Evolutionary conservation across 2,329 filamentous ascomycete genomes (phyloP), one percentile per base, ranked within the genome.

Genomic region (Rhinocladiella mackenziei): DNA sequence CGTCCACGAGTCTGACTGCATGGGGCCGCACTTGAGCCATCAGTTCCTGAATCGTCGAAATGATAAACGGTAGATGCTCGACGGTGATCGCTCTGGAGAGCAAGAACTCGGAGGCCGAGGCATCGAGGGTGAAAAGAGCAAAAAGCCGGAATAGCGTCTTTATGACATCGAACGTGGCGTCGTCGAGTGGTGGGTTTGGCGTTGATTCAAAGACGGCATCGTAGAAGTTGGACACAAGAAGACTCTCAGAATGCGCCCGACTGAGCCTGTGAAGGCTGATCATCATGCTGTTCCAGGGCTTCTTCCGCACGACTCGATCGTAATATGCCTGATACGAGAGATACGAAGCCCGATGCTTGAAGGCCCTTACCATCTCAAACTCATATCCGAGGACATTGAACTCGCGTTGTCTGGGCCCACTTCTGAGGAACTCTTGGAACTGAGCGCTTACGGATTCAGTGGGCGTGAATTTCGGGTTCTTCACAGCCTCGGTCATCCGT

Each of bases 1-100:
- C 62, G 54, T 76, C 73, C 5, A 77, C 73, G 6, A 77, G 53
- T 15, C 65, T 65, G 1, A 77, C 72, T 1, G 73, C 73, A 55
- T 76, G 73, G 1, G 73, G 73, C 13, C 73, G 59, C 15, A 76
- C 63, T 22, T 65, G 56, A 1, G 62, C 53, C 73, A 77, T 76
- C 8, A 75, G 55, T 1, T 68, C 60, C 40, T 73, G 63, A 2
- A 77, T 64, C 2, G 56, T 56, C 4, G 63, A 57, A 0, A 67
- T 64, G 1, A 76, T 55, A 3, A 41, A 29, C 39, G 72, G 62
- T 10, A 76, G 57, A 5, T 68, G 63, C 1, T 61, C 55, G n/a
- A 65, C 60, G 2, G 64, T 60, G 7, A 72, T 62, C 2, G 72
- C 67, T 8, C 60, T 61, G 7, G 67, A 66, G 43, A 69, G 66